Evolutionary conservation across 371 early-diverging fungal genomes (phyloP), one percentile per base, ranked within the genome.

Genomic region (Circinella umbellata): DNA sequence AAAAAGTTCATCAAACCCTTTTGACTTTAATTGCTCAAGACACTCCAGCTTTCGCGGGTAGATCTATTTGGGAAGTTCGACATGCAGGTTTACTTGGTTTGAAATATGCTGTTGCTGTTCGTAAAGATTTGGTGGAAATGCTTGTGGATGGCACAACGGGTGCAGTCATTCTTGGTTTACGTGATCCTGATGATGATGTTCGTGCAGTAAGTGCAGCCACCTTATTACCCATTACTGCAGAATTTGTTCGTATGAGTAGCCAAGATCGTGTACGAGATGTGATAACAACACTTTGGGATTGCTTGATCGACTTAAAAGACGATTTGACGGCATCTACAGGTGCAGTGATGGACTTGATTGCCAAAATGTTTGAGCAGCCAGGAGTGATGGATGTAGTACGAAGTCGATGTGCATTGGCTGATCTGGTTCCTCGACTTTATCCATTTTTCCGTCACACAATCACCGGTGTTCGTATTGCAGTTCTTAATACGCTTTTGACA

Each of bases 391-490:
- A 89, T 66, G 83, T 82, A 60, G 85, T 91, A 54, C 78, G 80
- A 35, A 64, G 62, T 63, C 80, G 79, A 34, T 84, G 78, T 36
- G 83, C 89, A n/a, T 83, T 94, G 17, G 71, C 76, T 15, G 83
- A 85, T 15, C 83, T 95, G 18, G 90, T 96, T 7, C 96, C 97
- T 27, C 87, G 94, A 11, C 84, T 98, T 46, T 94, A 90, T 69
- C 95, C 95, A 10, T 97, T 98, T 77, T 94, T 99, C 79, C 90
- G 99, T 47, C 98, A 99, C 70, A 93, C 96, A 0, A 92, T 97
- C 59, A 85, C 91, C 1, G 86, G 92, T 37, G 99, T 99, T 5
- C 93, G 98, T 1, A 70, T 85, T 3, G 95, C 98, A 0, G 95
- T 95, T 0, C 73, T 98, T 49, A 89, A 92, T 37, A 94, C 96